phyloP scores from a whole-genome alignment of 192 early-diverging fungal genomes.

The Phycomyces blakesleeanus region DNA sequence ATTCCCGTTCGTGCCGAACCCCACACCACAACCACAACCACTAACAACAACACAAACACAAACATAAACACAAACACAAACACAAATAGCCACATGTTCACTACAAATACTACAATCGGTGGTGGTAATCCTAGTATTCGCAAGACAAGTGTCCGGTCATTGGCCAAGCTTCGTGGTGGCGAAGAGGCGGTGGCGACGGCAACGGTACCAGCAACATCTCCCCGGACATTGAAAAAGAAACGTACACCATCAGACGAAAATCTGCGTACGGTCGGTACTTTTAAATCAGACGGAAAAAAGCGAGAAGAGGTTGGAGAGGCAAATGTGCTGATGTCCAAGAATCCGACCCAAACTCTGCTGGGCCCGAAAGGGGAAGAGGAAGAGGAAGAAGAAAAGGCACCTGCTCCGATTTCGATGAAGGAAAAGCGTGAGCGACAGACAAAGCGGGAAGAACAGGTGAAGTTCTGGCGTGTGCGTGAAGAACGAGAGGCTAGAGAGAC shows the following conservation, averaged over 20 bases:
- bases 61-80: too few relatives aligned
- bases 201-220: too few relatives aligned
- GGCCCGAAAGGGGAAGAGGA: neutral
- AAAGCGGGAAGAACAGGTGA: constrained; percentile 31
- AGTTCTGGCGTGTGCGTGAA: constrained; percentile 32
- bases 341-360: too few relatives aligned
- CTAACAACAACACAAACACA: too few relatives aligned
- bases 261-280: too few relatives aligned
- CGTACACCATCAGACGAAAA: neutral
- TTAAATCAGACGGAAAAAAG: neutral
- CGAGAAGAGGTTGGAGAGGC: neutral
- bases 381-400: constrained; percentile 14
- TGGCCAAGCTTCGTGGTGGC: too few relatives aligned
- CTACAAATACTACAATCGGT: too few relatives aligned
- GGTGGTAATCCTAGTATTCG: too few relatives aligned
- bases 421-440: constrained; percentile 29
- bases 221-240: constrained; percentile 15
- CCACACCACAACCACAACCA: too few relatives aligned
- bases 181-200: too few relatives aligned
- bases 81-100: too few relatives aligned
- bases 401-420: constrained; percentile 20
- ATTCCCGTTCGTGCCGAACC: neutral
- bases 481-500: constrained; percentile 29
- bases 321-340: neutral
- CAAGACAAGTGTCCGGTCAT: too few relatives aligned